A percentile compares a stretch with the other conserved stretches of the same genome.
Evolutionary conservation across 306 rosid species (phyloP).

Genomic region (Quercus rubra): DNA sequence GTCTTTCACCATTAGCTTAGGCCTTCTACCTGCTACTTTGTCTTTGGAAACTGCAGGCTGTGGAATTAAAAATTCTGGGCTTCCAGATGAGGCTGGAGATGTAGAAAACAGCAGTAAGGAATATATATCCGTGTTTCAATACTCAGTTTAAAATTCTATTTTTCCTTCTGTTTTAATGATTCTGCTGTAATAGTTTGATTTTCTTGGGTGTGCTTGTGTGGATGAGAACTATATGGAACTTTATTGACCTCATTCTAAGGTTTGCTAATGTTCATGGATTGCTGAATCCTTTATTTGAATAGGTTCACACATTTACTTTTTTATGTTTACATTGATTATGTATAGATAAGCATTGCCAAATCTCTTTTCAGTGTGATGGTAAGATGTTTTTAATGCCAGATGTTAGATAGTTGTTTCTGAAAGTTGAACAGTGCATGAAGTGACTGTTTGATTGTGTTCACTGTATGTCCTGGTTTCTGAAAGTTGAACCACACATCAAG

Average conservation of each 20-base stretch:
- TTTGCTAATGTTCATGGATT: neutral
- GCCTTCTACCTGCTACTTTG: slow-evolving; percentile 85
- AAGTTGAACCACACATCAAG: neutral
- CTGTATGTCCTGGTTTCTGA: neutral
- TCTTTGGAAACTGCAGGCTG: slow-evolving; percentile 78
- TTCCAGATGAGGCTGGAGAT: slow-evolving; percentile 77
- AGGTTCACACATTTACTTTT: neutral
- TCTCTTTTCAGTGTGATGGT: neutral
- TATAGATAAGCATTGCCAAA: neutral
- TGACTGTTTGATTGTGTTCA: neutral
- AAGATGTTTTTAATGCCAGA: neutral
- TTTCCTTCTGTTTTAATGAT: neutral
- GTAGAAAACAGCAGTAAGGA: slow-evolving; percentile 71
- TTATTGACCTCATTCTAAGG: neutral
- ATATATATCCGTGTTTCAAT: slow-evolving; percentile 15
- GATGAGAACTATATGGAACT: neutral
- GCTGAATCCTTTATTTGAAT: neutral
- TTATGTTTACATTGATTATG: neutral
- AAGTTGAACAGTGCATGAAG: neutral
- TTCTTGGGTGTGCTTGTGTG: slow-evolving; percentile 11
- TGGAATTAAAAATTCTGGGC: slow-evolving; percentile 77
- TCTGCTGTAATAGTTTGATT: neutral
- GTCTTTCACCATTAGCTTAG: slow-evolving; percentile 77
- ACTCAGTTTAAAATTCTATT: slow-evolving; percentile 19
- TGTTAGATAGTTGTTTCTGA: neutral